These are phyloP conservation scores for Pichia sp. DNA, from an alignment of 1,139 yeast genomes.

Conservation along the genomic window DNA sequence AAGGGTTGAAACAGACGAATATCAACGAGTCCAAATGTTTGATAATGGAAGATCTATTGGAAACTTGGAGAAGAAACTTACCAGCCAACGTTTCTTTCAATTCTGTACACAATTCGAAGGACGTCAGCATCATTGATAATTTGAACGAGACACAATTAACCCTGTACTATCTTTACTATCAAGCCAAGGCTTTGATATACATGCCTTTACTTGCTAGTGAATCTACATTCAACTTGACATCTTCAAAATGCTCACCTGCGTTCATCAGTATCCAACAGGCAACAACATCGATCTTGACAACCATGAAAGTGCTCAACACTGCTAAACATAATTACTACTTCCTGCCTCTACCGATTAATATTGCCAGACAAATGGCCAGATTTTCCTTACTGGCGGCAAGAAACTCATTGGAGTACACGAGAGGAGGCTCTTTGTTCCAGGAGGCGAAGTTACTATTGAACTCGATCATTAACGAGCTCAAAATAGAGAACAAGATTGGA, in stretches of 20 bases:
- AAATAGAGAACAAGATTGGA: constrained; percentile 47
- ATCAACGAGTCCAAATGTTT: constrained; percentile 36
- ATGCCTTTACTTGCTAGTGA: constrained; percentile 64
- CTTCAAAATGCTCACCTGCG: constrained; percentile 46
- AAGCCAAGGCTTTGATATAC: constrained; percentile 75
- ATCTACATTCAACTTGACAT: constrained; percentile 19
- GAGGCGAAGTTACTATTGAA: constrained; percentile 57
- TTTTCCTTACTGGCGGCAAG: constrained; percentile 69
- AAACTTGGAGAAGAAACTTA: constrained; percentile 73
- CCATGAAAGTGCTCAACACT: constrained; percentile 48
- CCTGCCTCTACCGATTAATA: constrained; percentile 67
- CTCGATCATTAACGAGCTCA: constrained; percentile 47
- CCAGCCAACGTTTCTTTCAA: constrained; percentile 62
- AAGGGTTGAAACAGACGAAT: constrained; percentile 25
- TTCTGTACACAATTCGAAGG: constrained; percentile 56
- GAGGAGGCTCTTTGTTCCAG: constrained; percentile 76
- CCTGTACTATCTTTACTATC: constrained; percentile 65
- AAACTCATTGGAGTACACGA: constrained; percentile 76
- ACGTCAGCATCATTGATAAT: constrained; percentile 39
- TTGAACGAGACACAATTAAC: constrained; percentile 53
- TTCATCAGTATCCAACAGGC: constrained; percentile 69
- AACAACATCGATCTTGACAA: constrained; percentile 60
- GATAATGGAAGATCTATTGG: constrained; percentile 65
- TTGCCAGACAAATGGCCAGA: constrained; percentile 65
- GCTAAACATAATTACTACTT: constrained; percentile 37